phyloP scores from a whole-genome alignment of 495 filamentous ascomycete species.

The Barbatosphaeria neglecta region DNA sequence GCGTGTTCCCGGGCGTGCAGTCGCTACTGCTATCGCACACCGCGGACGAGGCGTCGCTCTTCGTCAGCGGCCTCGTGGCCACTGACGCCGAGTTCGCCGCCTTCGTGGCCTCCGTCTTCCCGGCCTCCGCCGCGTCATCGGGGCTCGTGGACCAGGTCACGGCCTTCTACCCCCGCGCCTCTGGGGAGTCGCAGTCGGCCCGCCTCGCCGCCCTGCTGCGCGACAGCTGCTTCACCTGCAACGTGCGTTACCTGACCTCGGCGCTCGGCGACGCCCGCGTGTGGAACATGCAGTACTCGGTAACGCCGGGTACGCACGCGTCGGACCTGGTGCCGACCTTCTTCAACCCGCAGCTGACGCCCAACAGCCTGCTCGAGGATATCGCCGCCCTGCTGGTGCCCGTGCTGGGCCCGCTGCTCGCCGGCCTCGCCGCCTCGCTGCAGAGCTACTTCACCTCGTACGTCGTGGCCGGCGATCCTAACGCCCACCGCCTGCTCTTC shows the following conservation, averaged over 20 bases:
- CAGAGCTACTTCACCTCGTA: slow-evolving; percentile 30
- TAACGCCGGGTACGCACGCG: slow-evolving; percentile 22
- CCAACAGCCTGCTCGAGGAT: slow-evolving; percentile 20
- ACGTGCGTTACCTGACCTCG: slow-evolving; percentile 28
- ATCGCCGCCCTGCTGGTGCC: slow-evolving; percentile 18
- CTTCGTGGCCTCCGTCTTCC: slow-evolving; percentile 32
- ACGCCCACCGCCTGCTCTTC: slow-evolving; percentile 22
- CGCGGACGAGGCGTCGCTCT: slow-evolving; percentile 26
- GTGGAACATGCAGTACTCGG: slow-evolving; percentile 25
- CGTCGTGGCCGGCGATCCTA: slow-evolving; percentile 25
- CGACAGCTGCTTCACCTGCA: slow-evolving; percentile 27
- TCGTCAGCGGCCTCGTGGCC: slow-evolving; percentile 30
- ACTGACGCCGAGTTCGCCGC: slow-evolving; percentile 40
- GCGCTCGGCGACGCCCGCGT: slow-evolving; percentile 15
- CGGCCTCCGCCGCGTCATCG: slow-evolving; percentile 17
- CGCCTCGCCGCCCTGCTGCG: slow-evolving; percentile 19
- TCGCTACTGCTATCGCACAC: slow-evolving; percentile 30
- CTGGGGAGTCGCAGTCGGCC: slow-evolving; percentile 19
- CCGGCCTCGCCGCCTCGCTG: slow-evolving; percentile 22
- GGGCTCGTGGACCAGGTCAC: slow-evolving; percentile 21
- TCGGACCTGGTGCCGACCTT: slow-evolving; percentile 23
- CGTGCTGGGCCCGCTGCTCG: slow-evolving; percentile 17
- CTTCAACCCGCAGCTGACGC: slow-evolving; percentile 17
- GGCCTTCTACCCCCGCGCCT: slow-evolving; percentile 21
- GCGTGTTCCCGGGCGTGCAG: slow-evolving; percentile 24